Evolutionary conservation across 441 rosid genomes (phyloP).

Genomic region (Daphne laureola): DNA sequence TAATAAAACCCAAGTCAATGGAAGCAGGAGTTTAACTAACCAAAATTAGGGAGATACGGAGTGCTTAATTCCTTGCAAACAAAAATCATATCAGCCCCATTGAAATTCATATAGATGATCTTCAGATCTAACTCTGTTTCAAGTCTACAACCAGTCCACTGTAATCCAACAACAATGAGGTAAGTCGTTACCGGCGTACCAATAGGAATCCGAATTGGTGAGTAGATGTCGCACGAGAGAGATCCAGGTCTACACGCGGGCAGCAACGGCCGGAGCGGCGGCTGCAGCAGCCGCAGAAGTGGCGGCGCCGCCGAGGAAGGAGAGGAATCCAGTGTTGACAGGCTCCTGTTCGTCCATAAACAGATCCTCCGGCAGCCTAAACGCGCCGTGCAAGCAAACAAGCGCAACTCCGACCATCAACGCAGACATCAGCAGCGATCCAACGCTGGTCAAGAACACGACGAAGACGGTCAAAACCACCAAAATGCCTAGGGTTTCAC

Average conservation of each 20-base stretch:
- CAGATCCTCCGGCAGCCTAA: constrained; percentile 67
- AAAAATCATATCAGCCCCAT: no score
- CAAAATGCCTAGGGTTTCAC: constrained; percentile 51
- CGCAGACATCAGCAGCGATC: constrained; percentile 57
- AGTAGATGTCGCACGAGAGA: neutral
- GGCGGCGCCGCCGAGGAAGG: constrained; percentile 55
- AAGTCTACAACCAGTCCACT: constrained; percentile 5
- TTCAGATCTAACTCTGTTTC: constrained; percentile 9
- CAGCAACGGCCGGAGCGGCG: constrained; percentile 41
- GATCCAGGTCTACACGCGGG: constrained; percentile 30
- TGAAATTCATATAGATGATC: no score
- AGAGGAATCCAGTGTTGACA: constrained; percentile 40
- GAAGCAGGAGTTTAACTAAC: no score
- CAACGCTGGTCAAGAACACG: constrained; percentile 65
- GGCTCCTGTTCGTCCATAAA: constrained; percentile 69
- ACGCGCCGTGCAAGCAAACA: constrained; percentile 63
- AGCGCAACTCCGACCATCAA: constrained; percentile 53
- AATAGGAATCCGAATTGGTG: neutral
- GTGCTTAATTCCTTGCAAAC: no score
- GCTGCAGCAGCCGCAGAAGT: constrained; percentile 42
- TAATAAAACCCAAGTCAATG: no score
- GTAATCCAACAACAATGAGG: constrained; percentile 1
- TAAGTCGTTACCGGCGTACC: constrained; percentile 4
- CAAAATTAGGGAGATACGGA: no score
- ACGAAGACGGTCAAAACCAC: constrained; percentile 48